Evolutionary conservation across 352 stramenopile species (phyloP), one percentile per base, ranked within the genome.

Genomic region (Globisporangium paddicum): DNA sequence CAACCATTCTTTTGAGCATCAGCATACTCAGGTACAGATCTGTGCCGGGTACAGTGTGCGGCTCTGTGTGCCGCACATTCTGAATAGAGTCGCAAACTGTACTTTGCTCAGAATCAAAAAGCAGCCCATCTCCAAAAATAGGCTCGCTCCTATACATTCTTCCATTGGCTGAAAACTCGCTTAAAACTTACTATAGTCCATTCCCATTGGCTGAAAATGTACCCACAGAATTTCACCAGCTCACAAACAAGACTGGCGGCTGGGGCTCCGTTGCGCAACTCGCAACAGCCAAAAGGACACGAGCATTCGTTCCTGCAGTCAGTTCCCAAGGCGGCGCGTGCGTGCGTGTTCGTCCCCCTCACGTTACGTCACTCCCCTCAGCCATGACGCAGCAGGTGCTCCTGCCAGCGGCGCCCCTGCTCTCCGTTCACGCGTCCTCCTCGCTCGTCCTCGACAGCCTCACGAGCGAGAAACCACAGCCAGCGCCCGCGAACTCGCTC

Each of bases 351-450:
- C 41, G 28, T 14, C 23, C 45, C 18, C 25, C 46, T 38, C 25
- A 19, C 26, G 23, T 25, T 10, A 23, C 5, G 5, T 11, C 7
- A 19, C 13, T 14, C 26, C 26, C 21, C 25, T 23, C 19, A 25
- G 9, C 1, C 37, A 63, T 63, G 57, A 63, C 57, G 47, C 57
- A 57, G 30, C 57, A 57, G 30, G 46, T 57, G 26, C 35, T 63
- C n/a, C 37, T 52, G 21, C 57, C 57, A 16, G 19, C 57, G 4
- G 38, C 47, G 7, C 45, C 38, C 18, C 28, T 53, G 21, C 21
- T 47, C 50, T 30, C 53, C 34, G 13, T 44, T 19, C 28, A 37
- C 30, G 42, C 55, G 21, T 47, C 44, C 34, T 21, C 51, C 18
- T 35, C 47, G 34, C 16, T 6, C 19, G 26, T 32, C 28, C 38